phyloP scores from a whole-genome alignment of 352 stramenopile genomes.

The Phytophthora hibernalis region DNA sequence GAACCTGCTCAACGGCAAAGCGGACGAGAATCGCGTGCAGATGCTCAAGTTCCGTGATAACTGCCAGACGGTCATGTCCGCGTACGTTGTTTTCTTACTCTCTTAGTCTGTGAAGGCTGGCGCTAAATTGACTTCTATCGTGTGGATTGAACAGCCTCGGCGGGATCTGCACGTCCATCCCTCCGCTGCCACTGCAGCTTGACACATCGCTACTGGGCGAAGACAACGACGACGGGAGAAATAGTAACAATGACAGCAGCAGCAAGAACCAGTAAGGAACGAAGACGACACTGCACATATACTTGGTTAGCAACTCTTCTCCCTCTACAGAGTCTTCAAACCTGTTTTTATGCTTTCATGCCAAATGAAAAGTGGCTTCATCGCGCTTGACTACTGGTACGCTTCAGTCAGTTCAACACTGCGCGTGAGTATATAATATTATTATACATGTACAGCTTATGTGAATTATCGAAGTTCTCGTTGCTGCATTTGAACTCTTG shows the following conservation, averaged over 20 bases:
- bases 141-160: constrained; percentile 42
- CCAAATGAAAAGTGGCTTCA: too few species aligned
- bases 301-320: too few species aligned
- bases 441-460: too few species aligned
- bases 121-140: constrained; percentile 8
- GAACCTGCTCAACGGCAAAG: constrained; percentile 69
- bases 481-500: too few species aligned
- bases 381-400: too few species aligned
- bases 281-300: not conserved
- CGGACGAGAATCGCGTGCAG: constrained; percentile 54
- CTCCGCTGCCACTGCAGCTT: constrained; percentile 66
- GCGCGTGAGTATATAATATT: too few species aligned
- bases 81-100: constrained; percentile 48
- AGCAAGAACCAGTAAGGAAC: constrained; percentile 20
- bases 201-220: constrained; percentile 72
- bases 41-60: constrained; percentile 80
- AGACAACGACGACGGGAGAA: constrained; percentile 22
- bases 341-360: too few species aligned
- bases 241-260: constrained; percentile 9
- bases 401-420: too few species aligned
- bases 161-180: constrained; percentile 68
- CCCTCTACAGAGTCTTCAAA: too few species aligned
- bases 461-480: too few species aligned
- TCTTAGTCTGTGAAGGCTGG: not conserved
- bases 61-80: constrained; percentile 59